Evolutionary conservation across 2,329 filamentous ascomycete species (phyloP).

Genomic region (Iodosphaeria phyllophila): DNA sequence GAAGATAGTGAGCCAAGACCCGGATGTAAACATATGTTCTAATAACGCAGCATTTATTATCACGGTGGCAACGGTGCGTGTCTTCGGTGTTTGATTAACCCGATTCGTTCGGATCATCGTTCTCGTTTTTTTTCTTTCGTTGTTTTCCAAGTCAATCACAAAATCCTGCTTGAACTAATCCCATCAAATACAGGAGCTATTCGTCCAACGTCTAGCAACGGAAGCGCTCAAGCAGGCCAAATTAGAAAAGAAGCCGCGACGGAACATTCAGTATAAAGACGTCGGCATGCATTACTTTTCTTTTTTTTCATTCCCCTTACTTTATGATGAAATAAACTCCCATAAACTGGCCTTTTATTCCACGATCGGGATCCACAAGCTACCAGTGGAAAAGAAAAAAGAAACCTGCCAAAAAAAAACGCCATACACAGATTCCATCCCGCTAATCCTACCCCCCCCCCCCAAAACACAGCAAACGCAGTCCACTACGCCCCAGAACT

Average conservation of each 20-base stretch:
- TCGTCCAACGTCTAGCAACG: constrained; percentile 77
- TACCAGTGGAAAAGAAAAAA: too few relatives aligned
- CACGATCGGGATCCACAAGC: too few relatives aligned
- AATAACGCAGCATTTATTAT: constrained; percentile 92
- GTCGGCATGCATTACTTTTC: constrained; percentile 38
- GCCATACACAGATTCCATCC: too few relatives aligned
- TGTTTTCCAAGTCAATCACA: constrained; percentile 1
- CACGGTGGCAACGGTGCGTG: constrained; percentile 62
- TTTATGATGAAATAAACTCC: background rate
- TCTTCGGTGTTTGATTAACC: background rate
- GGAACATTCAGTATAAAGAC: constrained; percentile 93
- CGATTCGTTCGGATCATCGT: background rate
- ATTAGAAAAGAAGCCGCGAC: constrained; percentile 74
- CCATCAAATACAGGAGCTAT: constrained; percentile 80
- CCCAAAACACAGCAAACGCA: constrained; percentile 57
- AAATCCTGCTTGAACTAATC: too few relatives aligned
- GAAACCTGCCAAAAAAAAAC: too few relatives aligned
- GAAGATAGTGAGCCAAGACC: constrained; percentile 81
- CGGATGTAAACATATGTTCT: constrained; percentile 70
- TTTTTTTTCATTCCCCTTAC: background rate
- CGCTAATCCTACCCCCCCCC: too few relatives aligned
- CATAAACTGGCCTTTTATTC: too few relatives aligned
- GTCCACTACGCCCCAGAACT: constrained; percentile 81
- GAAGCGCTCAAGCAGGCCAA: constrained; percentile 80
- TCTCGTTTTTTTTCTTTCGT: background rate